These are phyloP conservation scores for Candida railenensis DNA, from an alignment of 805 yeast species.

Conservation along the genomic window DNA sequence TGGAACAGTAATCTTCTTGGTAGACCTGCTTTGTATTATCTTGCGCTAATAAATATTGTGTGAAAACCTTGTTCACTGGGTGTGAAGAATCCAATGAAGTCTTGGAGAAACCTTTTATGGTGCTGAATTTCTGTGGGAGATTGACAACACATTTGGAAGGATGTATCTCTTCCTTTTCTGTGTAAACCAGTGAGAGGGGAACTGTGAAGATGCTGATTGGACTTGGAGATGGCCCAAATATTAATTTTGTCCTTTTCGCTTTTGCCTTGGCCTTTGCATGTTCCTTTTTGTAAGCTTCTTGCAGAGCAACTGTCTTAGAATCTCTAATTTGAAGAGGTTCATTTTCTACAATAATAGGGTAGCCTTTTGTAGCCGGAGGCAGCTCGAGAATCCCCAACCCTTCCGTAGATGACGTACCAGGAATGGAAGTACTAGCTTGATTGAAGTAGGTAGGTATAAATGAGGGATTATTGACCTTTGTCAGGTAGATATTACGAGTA, in stretches of 20 bases:
- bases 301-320: no score
- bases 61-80: background rate
- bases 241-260: no score
- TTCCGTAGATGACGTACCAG: no score
- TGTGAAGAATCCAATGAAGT: background rate
- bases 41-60: constrained; percentile 1
- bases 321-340: no score
- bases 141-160: constrained; percentile 5
- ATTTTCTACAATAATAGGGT: no score
- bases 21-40: constrained; percentile 7
- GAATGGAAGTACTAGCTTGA: background rate
- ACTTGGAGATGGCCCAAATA: background rate
- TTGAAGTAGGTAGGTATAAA: constrained; percentile 1
- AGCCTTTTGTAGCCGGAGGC: no score
- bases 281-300: no score
- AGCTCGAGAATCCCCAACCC: no score
- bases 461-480: constrained; percentile 6
- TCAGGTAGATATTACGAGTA: constrained; percentile 2
- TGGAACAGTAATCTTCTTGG: constrained; percentile 26
- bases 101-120: constrained; percentile 7
- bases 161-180: background rate
- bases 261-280: no score
- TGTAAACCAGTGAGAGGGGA: background rate
- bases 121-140: constrained; percentile 4
- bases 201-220: background rate